Conservation (phyloP, 345 rosid species). For the Ailanthus altissimus region DNA sequence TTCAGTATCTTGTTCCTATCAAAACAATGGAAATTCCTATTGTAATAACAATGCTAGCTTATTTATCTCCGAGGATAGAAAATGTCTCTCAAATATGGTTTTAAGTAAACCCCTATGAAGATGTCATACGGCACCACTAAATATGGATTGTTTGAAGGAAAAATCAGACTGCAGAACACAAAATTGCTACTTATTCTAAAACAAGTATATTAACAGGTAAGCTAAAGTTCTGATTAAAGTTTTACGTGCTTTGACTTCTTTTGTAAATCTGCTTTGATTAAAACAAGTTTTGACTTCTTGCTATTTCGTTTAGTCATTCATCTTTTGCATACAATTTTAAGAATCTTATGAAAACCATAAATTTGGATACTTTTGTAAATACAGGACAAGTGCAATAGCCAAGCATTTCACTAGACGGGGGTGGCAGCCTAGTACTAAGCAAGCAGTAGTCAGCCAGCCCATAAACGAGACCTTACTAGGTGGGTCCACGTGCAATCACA, state of each 20-base stretch:
- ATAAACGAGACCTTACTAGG: background rate
- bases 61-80: no score
- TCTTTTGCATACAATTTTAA: background rate
- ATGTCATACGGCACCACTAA: background rate
- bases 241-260: no score
- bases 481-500: background rate
- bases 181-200: no score
- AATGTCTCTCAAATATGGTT: background rate
- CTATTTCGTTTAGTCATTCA: background rate
- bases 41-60: background rate
- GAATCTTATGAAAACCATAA: background rate
- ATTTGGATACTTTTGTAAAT: background rate
- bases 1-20: background rate
- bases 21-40: background rate
- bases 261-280: no score
- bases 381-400: background rate
- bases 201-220: no score
- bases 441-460: background rate
- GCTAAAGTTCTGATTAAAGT: no score
- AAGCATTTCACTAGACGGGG: no score
- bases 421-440: no score
- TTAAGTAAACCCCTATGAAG: background rate
- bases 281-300: no score
- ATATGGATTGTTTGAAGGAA: background rate
- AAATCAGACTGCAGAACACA: no score